A percentile compares a stretch with the other conserved stretches of the same genome.
These are phyloP conservation scores for Gardenia jasminoides DNA, from an alignment of 257 asterid genomes.

Conservation along the genomic window DNA sequence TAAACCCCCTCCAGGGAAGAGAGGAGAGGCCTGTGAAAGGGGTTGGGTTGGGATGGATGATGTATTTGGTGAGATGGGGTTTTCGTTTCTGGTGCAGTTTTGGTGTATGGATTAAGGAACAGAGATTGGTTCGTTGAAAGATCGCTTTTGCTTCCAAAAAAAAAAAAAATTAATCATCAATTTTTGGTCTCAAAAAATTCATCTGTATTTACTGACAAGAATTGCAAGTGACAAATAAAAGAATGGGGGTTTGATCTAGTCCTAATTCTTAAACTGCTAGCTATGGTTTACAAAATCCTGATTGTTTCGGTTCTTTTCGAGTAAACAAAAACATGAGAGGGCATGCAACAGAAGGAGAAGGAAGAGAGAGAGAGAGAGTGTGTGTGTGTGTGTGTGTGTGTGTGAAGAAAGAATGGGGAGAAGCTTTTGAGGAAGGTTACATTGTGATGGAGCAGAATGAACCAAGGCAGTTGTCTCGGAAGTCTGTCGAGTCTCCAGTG, in stretches of 20 bases:
- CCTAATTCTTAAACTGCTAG: neutral
- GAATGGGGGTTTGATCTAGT: constrained; percentile 10
- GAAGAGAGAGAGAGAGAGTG: neutral
- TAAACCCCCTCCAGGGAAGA: constrained; percentile 21
- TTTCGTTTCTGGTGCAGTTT: constrained; percentile 48
- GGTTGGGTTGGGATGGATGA: neutral
- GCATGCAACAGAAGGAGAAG: constrained; percentile 5
- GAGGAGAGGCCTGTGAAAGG: neutral
- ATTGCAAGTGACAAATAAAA: neutral
- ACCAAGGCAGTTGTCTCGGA: constrained; percentile 45
- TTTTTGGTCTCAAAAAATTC: neutral
- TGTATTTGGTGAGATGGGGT: constrained; percentile 38
- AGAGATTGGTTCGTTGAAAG: constrained; percentile 41
- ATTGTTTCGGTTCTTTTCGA: neutral
- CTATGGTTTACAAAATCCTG: neutral
- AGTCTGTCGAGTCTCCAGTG: neutral
- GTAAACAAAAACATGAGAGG: constrained; percentile 13
- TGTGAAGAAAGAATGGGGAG: constrained; percentile 10
- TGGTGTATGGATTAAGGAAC: constrained; percentile 51
- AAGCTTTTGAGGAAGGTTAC: constrained; percentile 22
- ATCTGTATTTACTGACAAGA: constrained; percentile 1
- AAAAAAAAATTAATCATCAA: neutral
- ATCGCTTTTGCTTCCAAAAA: constrained; percentile 48
- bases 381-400: neutral
- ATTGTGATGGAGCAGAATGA: constrained; percentile 51